phyloP scores from a whole-genome alignment of 805 yeast species.

The Ogataea paradorogensis region DNA sequence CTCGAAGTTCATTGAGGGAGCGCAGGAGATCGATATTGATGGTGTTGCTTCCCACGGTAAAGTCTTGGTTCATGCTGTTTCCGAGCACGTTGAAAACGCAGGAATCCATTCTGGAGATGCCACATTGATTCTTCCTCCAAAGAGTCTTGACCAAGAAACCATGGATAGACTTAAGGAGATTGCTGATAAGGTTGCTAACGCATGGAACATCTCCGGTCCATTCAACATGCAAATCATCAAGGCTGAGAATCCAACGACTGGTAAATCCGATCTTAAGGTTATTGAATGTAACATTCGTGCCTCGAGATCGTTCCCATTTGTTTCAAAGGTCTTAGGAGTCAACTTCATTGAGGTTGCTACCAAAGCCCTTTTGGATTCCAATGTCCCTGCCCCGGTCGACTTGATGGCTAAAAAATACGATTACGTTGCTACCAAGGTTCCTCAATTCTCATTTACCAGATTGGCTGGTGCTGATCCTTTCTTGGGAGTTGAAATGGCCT shows the following conservation, averaged over 20 bases:
- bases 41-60: slow-evolving; percentile 96
- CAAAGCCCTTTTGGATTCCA: slow-evolving; percentile 72
- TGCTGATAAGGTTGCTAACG: slow-evolving; percentile 92
- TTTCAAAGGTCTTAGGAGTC: slow-evolving; percentile 91
- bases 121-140: slow-evolving; percentile 94
- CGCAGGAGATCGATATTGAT: slow-evolving; percentile 98
- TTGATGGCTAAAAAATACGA: slow-evolving; percentile 73
- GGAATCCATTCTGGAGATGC: slow-evolving; percentile 99
- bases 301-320: slow-evolving; percentile 98
- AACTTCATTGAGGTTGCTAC: slow-evolving; percentile 96
- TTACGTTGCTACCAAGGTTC: slow-evolving; percentile 95
- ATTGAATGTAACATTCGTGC: slow-evolving; percentile 99
- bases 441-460: slow-evolving; percentile 97
- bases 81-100: slow-evolving; percentile 98
- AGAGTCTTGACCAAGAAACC: slow-evolving; percentile 87
- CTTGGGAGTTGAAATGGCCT: slow-evolving; percentile 98
- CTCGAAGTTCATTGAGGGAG: slow-evolving; percentile 93
- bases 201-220: slow-evolving; percentile 95
- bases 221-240: slow-evolving; percentile 94
- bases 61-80: slow-evolving; percentile 93
- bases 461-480: slow-evolving; percentile 99
- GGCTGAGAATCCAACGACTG: slow-evolving; percentile 59
- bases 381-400: slow-evolving; percentile 76
- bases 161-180: slow-evolving; percentile 89
- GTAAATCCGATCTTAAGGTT: slow-evolving; percentile 74